Evolutionary conservation across 2,329 filamentous ascomycete species (phyloP).

Genomic region (Fusarium sp.): DNA sequence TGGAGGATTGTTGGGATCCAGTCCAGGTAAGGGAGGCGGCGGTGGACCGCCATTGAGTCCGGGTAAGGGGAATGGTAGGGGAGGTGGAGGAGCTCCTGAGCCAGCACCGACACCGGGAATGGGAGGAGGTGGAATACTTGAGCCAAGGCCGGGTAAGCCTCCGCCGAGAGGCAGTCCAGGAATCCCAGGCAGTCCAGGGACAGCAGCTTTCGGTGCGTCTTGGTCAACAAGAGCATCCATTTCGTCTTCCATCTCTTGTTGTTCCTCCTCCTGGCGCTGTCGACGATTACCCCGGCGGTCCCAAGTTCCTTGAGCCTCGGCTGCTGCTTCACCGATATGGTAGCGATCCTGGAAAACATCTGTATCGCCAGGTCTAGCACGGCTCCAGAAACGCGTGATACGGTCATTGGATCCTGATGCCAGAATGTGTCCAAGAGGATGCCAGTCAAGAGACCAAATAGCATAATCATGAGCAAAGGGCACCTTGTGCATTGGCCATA

Average conservation of each 20-base stretch:
- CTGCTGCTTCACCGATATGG: conserved; percentile 92
- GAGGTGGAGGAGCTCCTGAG: conserved; percentile 54
- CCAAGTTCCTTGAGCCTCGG: conserved; percentile 95
- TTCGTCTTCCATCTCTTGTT: conserved; percentile 93
- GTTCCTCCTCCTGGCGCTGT: conserved; percentile 89
- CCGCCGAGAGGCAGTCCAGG: conserved; percentile 65
- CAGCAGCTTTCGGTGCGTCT: conserved; percentile 65
- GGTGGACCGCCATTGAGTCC: conserved; percentile 56
- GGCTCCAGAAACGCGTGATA: conserved; percentile 96
- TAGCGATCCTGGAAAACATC: conserved; percentile 89
- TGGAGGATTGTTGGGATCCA: conserved; percentile 68
- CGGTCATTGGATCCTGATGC: conserved; percentile 96
- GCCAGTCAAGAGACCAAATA: conserved; percentile 98
- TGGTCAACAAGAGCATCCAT: conserved; percentile 93
- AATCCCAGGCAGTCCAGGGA: conserved; percentile 60
- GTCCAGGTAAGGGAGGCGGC: conserved; percentile 62
- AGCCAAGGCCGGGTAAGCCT: conserved; percentile 54
- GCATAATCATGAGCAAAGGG: conserved; percentile 92
- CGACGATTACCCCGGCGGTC: conserved; percentile 80
- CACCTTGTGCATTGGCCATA: conserved; percentile 88
- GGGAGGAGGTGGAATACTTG: conserved; percentile 53
- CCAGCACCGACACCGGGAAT: conserved; percentile 61
- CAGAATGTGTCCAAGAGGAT: conserved; percentile 93
- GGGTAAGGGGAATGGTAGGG: conserved; percentile 64
- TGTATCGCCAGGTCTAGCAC: conserved; percentile 86